These are phyloP conservation scores for Fonsecaea monophora DNA, from an alignment of 2,329 filamentous ascomycete genomes.

Conservation along the genomic window DNA sequence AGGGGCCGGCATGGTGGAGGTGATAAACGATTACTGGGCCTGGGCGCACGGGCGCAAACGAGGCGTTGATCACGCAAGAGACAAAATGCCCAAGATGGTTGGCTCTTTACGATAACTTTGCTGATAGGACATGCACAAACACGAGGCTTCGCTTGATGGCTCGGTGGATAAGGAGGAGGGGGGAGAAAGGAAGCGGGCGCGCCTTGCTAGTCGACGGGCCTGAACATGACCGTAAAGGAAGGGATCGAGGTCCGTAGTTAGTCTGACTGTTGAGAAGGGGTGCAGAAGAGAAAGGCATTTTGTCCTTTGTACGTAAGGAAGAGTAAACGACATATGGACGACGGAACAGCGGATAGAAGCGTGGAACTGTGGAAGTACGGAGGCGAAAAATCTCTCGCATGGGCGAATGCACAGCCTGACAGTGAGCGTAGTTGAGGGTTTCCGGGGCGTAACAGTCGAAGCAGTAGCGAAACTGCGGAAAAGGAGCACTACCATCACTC, in stretches of 20 bases:
- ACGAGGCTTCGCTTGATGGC: background rate
- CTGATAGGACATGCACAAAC: background rate
- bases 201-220: background rate
- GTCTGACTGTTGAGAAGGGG: background rate
- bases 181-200: background rate
- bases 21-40: background rate
- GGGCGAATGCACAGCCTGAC: background rate
- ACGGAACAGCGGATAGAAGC: background rate
- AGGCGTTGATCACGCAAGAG: slow-evolving; percentile 4
- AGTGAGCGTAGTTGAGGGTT: background rate
- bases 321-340: background rate
- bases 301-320: background rate
- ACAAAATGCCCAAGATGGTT: background rate
- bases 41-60: background rate
- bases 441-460: background rate
- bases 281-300: background rate
- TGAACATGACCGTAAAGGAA: background rate
- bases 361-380: background rate
- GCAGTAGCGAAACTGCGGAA: background rate
- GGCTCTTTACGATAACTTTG: slow-evolving; percentile 3
- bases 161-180: background rate
- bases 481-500: no score
- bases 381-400: background rate
- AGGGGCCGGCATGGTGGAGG: background rate
- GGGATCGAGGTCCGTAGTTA: background rate